These are phyloP conservation scores for Tilletia indica DNA, from an alignment of 1,284 basidiomycete genomes.

Conservation along the genomic window DNA sequence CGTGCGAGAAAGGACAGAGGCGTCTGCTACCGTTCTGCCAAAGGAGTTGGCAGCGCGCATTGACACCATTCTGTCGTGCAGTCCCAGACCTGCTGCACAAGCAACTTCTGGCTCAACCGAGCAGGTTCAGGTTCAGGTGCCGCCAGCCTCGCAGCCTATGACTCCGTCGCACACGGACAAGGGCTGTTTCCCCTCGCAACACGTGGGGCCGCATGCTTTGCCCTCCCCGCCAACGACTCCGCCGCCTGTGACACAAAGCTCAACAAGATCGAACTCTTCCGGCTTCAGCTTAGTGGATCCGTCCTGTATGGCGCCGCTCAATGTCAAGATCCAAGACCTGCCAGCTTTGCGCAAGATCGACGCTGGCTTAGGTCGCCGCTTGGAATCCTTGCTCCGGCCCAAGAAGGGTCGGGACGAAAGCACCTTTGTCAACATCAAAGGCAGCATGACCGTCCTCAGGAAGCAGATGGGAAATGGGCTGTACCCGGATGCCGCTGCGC, in stretches of 20 bases:
- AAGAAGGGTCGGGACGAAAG: neutral
- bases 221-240: neutral
- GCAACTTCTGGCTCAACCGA: neutral
- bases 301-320: neutral
- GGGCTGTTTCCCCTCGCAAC: neutral
- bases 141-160: neutral
- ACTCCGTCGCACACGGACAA: neutral
- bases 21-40: neutral
- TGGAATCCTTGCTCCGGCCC: neutral
- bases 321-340: neutral
- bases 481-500: neutral
- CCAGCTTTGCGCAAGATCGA: neutral
- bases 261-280: neutral
- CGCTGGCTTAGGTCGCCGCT: neutral
- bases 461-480: neutral
- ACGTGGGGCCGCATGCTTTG: neutral
- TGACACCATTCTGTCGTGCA: neutral
- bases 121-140: neutral
- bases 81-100: neutral
- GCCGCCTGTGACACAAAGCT: neutral
- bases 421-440: neutral
- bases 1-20: neutral
- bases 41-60: neutral
- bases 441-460: neutral
- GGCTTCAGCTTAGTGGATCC: neutral